Percentiles rank a stretch among this genome's conserved stretches.
These are phyloP conservation scores for Phytophthora pini DNA, from an alignment of 352 stramenopile genomes.

Conservation along the genomic window DNA sequence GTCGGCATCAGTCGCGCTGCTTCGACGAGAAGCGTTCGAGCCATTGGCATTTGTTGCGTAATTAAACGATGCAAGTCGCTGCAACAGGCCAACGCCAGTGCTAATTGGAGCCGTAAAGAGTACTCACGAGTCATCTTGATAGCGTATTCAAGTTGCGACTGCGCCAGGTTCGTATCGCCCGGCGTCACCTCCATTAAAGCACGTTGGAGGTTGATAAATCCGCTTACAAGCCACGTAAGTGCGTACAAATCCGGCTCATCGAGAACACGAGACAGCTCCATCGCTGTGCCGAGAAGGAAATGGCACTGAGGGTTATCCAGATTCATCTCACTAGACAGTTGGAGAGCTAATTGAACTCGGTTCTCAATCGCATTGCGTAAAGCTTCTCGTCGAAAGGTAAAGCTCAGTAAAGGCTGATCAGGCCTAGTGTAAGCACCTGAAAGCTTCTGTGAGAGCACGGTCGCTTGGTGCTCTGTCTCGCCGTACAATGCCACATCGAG, in stretches of 20 bases:
- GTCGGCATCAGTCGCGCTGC: slow-evolving; percentile 40
- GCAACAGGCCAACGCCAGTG: slow-evolving; percentile 47
- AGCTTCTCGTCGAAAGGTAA: slow-evolving; percentile 42
- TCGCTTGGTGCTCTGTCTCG: slow-evolving; percentile 23
- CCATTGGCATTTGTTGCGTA: slow-evolving; percentile 11
- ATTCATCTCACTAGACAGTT: slow-evolving; percentile 42
- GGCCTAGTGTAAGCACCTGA: slow-evolving; percentile 19
- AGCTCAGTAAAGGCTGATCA: slow-evolving; percentile 27
- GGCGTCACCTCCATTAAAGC: slow-evolving; percentile 10
- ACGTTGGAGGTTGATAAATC: slow-evolving; percentile 48
- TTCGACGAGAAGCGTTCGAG: slow-evolving; percentile 36
- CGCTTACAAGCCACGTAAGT: slow-evolving; percentile 55
- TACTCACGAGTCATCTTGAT: slow-evolving; percentile 45
- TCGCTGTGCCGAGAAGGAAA: slow-evolving; percentile 45
- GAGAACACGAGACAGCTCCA: slow-evolving; percentile 42
- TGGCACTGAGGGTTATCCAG: slow-evolving; percentile 37
- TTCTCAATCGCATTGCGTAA: slow-evolving; percentile 46
- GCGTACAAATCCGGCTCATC: slow-evolving; percentile 55
- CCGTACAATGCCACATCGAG: slow-evolving; percentile 37
- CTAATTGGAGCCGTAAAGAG: slow-evolving; percentile 40
- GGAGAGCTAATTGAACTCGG: slow-evolving; percentile 49
- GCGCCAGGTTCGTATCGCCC: slow-evolving; percentile 26
- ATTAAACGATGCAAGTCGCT: slow-evolving; percentile 37
- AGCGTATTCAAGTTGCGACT: slow-evolving; percentile 40
- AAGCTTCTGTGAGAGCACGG: slow-evolving; percentile 8